Evolutionary conservation across 129 eudicot genomes (phyloP).

Genomic region (Flaveria trinervia): DNA sequence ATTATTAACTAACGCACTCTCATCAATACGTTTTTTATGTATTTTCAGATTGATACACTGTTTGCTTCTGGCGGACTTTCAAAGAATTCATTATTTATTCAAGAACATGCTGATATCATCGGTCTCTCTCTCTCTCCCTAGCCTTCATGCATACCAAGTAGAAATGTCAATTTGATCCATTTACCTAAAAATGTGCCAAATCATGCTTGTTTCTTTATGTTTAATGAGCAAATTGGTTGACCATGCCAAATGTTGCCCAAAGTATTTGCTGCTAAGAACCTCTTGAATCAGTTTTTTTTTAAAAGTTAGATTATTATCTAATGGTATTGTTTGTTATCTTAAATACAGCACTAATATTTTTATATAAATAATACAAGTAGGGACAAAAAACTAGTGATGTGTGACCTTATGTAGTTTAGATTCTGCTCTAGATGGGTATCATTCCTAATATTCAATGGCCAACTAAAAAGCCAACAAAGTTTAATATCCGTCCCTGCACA

Average conservation of each 20-base stretch:
- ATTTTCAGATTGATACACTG: conserved; percentile 77
- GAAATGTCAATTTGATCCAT: neutral
- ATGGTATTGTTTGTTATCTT: neutral
- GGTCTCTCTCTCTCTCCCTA: conserved; percentile 68
- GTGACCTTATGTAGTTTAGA: neutral
- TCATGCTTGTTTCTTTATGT: neutral
- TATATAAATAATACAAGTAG: no score
- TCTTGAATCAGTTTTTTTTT: neutral
- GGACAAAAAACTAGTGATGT: neutral
- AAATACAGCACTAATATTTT: neutral
- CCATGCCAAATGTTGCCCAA: neutral
- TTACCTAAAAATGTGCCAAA: neutral
- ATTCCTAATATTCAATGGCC: neutral
- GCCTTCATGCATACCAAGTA: neutral
- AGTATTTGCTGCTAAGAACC: neutral
- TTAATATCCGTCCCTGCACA: conserved; percentile 10
- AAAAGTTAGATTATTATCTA: neutral
- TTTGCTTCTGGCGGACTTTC: conserved; percentile 99
- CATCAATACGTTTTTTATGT: conserved; percentile 10
- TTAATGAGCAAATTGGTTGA: neutral
- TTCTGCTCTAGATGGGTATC: conserved; percentile 7
- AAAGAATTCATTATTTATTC: conserved; percentile 80
- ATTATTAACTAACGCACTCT: conserved; percentile 3
- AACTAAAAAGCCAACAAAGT: neutral
- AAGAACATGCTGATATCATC: conserved; percentile 96